Evolutionary conservation across 2,329 filamentous ascomycete species (phyloP), one percentile per base, ranked within the genome.

Genomic region (Ceratocystiopsis brevicomis): DNA sequence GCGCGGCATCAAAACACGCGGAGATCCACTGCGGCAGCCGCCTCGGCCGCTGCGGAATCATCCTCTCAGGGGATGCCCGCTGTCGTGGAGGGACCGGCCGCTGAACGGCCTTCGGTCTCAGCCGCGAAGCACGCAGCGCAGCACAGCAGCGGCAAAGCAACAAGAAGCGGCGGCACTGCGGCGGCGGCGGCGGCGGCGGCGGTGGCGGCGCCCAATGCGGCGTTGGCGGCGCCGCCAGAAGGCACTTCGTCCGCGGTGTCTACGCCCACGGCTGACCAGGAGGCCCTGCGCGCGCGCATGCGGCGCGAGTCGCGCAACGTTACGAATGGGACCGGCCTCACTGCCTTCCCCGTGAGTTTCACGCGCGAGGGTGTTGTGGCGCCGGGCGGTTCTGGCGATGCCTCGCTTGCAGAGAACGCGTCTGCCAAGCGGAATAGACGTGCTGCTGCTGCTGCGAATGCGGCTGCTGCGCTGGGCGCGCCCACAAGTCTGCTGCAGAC

Each of bases 271-370:
- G 45, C 51, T 16, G 53, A 57, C 36, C 44, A 47, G 1, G 53
- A 51, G 42, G 41, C 48, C 9, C 52, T 43, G n/a, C 48, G 25
- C 25, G 25, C 6, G 25, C 25, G 25, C 25, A 9, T 57, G 40
- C 55, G 54, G 12, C 51, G 50, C 42, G 51, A 50, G 37, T 53
- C 57, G 41, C 53, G 52, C 38, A 45, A 45, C 9, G 42, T 56
- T 16, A 66, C 64, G 44, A 60, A 62, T 50, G 25, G 25, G 8
- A 53, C 10, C 32, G 13, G 54, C 39, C 52, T 56, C 45, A 50
- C 48, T 21, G 54, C 53, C 21, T 50, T 47, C 30, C 47, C 49
- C 6, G 61, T 63, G 51, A 67, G 64, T 50, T 61, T 59, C 39
- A 50, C 64, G 16, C 61, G 63, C 38, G 49, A 37, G 16, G 6